Evolutionary conservation across 2,329 filamentous ascomycete species (phyloP).

Genomic region (Ploettnerulaceae sp.): DNA sequence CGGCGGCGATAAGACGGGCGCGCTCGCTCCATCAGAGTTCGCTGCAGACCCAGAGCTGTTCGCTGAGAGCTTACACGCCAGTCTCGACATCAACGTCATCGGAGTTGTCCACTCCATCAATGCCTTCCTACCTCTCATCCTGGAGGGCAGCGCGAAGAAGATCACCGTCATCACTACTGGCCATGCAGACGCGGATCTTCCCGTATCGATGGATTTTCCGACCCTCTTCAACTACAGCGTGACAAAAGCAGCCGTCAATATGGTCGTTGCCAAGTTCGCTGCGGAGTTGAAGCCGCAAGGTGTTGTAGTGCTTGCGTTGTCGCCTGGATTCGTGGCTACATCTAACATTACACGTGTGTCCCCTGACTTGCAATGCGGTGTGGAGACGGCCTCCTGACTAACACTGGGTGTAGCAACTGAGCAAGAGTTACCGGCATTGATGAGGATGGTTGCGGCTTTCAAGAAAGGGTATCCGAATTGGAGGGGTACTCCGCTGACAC

Average conservation of each 20-base stretch:
- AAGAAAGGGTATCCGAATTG: slow-evolving; percentile 13
- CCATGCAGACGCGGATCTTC: slow-evolving; percentile 43
- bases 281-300: slow-evolving; percentile 42
- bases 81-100: slow-evolving; percentile 46
- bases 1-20: slow-evolving; percentile 13
- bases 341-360: slow-evolving; percentile 8
- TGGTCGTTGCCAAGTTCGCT: slow-evolving; percentile 49
- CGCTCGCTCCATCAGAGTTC: slow-evolving; percentile 22
- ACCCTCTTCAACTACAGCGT: slow-evolving; percentile 40
- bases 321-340: slow-evolving; percentile 46
- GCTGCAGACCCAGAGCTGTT: slow-evolving; percentile 23
- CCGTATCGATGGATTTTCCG: slow-evolving; percentile 36
- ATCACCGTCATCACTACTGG: slow-evolving; percentile 47
- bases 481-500: slow-evolving; percentile 12
- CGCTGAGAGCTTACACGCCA: slow-evolving; percentile 33
- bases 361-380: not conserved
- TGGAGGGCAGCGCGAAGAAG: slow-evolving; percentile 48
- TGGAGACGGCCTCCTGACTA: not conserved
- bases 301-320: slow-evolving; percentile 47
- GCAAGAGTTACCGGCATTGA: not conserved
- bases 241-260: slow-evolving; percentile 50
- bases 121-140: slow-evolving; percentile 48
- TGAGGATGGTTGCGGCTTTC: slow-evolving; percentile 7
- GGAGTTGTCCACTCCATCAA: slow-evolving; percentile 50
- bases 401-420: not conserved